Evolutionary conservation across 2,329 filamentous ascomycete species (phyloP), one percentile per base, ranked within the genome.

Genomic region (Clonostachys rosea): DNA sequence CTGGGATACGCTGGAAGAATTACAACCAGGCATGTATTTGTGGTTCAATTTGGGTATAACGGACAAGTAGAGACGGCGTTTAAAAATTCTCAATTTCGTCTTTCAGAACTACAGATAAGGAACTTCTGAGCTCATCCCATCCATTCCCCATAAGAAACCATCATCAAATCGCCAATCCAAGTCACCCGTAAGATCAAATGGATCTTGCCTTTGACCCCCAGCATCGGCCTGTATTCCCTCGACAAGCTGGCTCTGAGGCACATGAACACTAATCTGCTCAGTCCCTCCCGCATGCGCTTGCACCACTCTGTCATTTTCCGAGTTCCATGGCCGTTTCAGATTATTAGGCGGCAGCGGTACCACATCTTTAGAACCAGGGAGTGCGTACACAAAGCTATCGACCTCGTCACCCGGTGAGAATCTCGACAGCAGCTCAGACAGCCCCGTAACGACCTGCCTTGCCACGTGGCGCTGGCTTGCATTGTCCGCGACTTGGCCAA

Each of bases 151-250:
- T 12, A 54, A 42, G 44, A 54, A 54, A 8, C 50, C 47, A 30
- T 54, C 50, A 33, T 52, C 49, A 44, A 54, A 54, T 14, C 52
- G 42, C 52, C 52, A 54, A 35, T 54, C 52, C 40, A 54, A 43
- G 40, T 54, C 50, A 5, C 52, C 50, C 24, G 51, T 52, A 13
- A 54, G 41, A 41, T 54, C 52, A 24, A 54, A 54, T 7, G 49
- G 48, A 44, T 54, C 52, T 34, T 44, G 46, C 42, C 49, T 16
- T 10, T 42, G 40, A 6, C 40, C 40, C 13, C n/a, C 40, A 20
- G 9, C 13, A 16, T 18, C 40, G 13, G 40, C 40, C n/a, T 16
- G 40, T 14, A 24, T 17, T 18, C 36, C 36, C 24, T 30, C 24
- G 24, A 10, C 24, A 30, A 30, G 24, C 24, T 30, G 24, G 24